Evolutionary conservation across 345 rosid species (phyloP).

Genomic region (Salix caprea): DNA sequence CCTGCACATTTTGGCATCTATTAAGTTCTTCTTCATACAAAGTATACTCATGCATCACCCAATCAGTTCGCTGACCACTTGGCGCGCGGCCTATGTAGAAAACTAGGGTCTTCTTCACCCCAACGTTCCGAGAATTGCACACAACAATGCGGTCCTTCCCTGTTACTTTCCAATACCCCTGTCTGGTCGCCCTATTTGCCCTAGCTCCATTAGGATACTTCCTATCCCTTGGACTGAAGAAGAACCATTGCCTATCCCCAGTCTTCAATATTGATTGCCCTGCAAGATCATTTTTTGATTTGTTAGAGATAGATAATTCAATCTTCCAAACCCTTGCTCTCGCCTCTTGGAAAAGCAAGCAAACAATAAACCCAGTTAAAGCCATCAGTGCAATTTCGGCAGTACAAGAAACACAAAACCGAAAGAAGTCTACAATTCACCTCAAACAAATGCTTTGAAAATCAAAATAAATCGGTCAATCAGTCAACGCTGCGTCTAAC

Average conservation of each 20-base stretch:
- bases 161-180: slow-evolving; percentile 90
- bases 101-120: slow-evolving; percentile 82
- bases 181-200: slow-evolving; percentile 66
- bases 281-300: slow-evolving; percentile 13
- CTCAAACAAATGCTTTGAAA: no score
- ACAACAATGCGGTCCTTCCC: slow-evolving; percentile 67
- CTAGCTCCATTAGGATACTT: slow-evolving; percentile 91
- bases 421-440: background rate
- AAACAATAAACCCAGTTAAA: background rate
- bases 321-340: background rate
- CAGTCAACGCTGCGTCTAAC: no score
- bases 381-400: background rate
- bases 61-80: slow-evolving; percentile 70
- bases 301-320: slow-evolving; percentile 6
- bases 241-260: slow-evolving; percentile 93
- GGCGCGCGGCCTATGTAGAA: slow-evolving; percentile 86
- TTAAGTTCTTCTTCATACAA: slow-evolving; percentile 71
- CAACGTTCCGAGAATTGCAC: slow-evolving; percentile 54
- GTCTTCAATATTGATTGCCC: slow-evolving; percentile 62
- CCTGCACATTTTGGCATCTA: slow-evolving; percentile 62
- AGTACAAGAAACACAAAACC: background rate
- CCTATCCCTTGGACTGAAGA: slow-evolving; percentile 76
- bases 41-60: slow-evolving; percentile 97
- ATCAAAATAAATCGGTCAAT: no score
- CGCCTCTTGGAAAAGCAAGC: background rate